Conservation (phyloP, 169 alveolate genomes). For the Eimeria falciformis region DNA sequence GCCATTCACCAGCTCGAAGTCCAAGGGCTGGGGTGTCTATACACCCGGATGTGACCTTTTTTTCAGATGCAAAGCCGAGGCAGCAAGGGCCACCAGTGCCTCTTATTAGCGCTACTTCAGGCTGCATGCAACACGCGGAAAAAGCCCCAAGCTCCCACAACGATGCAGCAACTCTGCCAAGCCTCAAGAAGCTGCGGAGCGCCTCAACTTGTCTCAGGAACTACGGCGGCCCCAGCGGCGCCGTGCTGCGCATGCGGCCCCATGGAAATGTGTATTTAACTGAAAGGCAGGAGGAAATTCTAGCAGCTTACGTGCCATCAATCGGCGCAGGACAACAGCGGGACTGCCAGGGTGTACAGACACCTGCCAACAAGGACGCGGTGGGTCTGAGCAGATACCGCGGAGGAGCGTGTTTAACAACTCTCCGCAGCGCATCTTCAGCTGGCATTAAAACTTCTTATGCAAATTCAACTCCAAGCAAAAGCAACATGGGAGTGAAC, state of each 20-base stretch:
- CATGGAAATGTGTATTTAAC: neutral
- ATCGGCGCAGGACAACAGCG: neutral
- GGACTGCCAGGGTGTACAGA: neutral
- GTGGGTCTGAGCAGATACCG: neutral
- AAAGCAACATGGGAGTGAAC: neutral
- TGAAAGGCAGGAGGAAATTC: neutral
- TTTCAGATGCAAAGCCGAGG: neutral
- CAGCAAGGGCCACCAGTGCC: neutral
- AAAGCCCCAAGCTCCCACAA: neutral
- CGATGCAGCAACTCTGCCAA: constrained; percentile 39
- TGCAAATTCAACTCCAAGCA: neutral
- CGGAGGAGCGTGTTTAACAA: too few relatives aligned
- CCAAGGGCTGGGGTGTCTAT: neutral
- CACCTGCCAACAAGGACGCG: neutral
- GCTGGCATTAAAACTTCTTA: too few relatives aligned
- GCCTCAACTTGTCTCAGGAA: constrained; percentile 3
- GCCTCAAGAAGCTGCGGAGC: constrained; percentile 62
- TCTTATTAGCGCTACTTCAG: neutral
- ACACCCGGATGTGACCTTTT: constrained; percentile 38
- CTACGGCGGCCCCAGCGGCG: neutral
- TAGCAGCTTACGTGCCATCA: neutral
- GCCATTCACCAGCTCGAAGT: neutral
- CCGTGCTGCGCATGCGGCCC: constrained; percentile 37
- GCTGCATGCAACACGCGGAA: neutral
- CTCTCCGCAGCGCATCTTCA: too few relatives aligned